A percentile compares a stretch with the other conserved stretches of the same genome.
These are phyloP conservation scores for Pharnaceum exiguum DNA, from an alignment of 148 eudicot species.

Conservation along the genomic window DNA sequence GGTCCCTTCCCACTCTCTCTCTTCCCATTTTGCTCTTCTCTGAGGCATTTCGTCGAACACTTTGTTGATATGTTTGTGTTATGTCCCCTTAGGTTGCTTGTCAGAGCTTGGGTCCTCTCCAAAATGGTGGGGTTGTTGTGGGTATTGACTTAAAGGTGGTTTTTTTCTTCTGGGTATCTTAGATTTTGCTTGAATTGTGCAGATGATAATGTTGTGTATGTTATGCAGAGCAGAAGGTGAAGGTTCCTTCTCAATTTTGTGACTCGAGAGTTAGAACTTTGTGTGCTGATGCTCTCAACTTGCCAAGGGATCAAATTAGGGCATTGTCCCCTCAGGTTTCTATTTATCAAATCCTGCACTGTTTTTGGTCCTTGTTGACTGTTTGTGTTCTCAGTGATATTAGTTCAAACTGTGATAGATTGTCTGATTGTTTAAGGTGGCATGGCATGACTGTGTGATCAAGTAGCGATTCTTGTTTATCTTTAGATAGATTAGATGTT, in stretches of 20 bases:
- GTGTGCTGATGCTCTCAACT: slow-evolving; percentile 69
- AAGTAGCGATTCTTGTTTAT: too few species aligned
- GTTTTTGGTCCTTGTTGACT: neutral
- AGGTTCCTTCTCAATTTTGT: slow-evolving; percentile 71
- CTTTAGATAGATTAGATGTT: too few species aligned
- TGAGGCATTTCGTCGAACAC: slow-evolving; percentile 24
- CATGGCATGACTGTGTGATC: too few species aligned
- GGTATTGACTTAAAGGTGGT: slow-evolving; percentile 78
- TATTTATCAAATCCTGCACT: neutral
- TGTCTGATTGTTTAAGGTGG: too few species aligned
- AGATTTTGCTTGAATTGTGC: neutral
- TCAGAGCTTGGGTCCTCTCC: slow-evolving; percentile 68
- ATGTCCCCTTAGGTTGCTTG: slow-evolving; percentile 57
- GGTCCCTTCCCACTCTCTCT: slow-evolving; percentile 26
- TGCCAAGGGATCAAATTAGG: slow-evolving; percentile 55
- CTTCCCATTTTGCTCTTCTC: slow-evolving; percentile 13
- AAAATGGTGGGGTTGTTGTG: slow-evolving; percentile 67
- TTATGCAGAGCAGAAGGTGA: slow-evolving; percentile 82
- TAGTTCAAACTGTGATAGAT: too few species aligned
- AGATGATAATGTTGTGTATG: slow-evolving; percentile 3
- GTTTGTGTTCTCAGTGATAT: too few species aligned
- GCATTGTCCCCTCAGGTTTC: slow-evolving; percentile 76
- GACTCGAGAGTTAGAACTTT: slow-evolving; percentile 82
- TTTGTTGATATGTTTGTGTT: neutral
- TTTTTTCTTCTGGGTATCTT: slow-evolving; percentile 3